Base-by-base conservation (phyloP, 129 eudicot species). In the Arctium lappa region DNA sequence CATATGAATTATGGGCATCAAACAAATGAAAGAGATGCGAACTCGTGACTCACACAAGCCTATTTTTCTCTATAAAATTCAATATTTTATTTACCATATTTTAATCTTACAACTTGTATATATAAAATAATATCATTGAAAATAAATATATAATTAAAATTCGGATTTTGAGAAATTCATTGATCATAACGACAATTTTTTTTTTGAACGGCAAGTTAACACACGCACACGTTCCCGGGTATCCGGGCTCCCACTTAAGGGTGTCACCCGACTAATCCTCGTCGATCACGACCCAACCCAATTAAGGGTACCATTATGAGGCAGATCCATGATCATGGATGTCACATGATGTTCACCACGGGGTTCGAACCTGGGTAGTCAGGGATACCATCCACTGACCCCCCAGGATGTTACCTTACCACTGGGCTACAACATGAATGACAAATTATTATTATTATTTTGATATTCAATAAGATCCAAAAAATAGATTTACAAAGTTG, bases 21-120 rank as follows among this genome's bases (percentile, higher is more conserved):
- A 80, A 71, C 78, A 80, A 46, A 50, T 71, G 66, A 68, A 32
- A 70, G 78, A 46, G 77, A 80, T 70, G 44, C 27, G 77, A 37
- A 71, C 77, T 50, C 71, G 71, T 69, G 83, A 44, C 34, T 6
- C 8, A 5, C 33, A 36, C 66, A 13, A 12, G 15, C 30, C 68
- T 60, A 16, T 7, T 60, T 32, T n/a, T 15, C 13, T 40, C 48
- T 2, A 73, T 73, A 3, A 73, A 79, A n/a, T 18, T 78, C 37
- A 22, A 3, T 13, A 15, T 1, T 5, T 3, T 77, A 40, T 5
- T 31, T 12, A 77, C 46, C 65, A 69, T 79, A 42, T 70, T 37
- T 34, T 70, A 71, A 34, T 50, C 38, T 65, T 16, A 32, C 66
- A 68, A 42, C 53, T 79, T 48, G 65, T 40, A 31, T 79, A 68